Evolutionary conservation across 2,329 filamentous ascomycete species (phyloP), one percentile per base, ranked within the genome.

Genomic region (Diaporthe sp.): DNA sequence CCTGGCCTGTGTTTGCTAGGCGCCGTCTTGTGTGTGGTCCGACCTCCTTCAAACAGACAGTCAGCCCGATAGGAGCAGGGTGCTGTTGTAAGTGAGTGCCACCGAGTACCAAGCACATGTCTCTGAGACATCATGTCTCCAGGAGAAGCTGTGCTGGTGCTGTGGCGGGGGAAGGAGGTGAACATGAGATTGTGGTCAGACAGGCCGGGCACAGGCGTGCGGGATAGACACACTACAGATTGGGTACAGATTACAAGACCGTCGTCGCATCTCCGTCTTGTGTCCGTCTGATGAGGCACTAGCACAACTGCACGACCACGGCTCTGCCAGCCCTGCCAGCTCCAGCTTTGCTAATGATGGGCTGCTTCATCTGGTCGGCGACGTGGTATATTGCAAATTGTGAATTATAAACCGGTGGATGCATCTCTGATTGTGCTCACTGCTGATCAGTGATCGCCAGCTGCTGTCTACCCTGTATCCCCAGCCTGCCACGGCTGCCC

Each of bases 131-230:
- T 42, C 49, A n/a, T 55, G 65, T 69, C 34, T 55, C 46, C 13
- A 17, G n/a, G 69, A 65, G 65, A 69, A 61, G 71, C 42, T 34
- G 28, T 25, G 42, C 69, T 61, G 42, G 22, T 62, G 58, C 13
- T 65, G 42, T 37, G 71, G 71, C 25, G 61, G 71, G 58, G 39
- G 9, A 57, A 31, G 22, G 44, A 37, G 59, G 49, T 68, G 59
- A 73, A 67, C 42, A 68, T 42, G 42, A 72, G 34, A 65, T 74
- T 57, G 72, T 72, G 75, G 75, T 74, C 67, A 70, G 58, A 72
- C 75, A 59, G 53, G 28, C 39, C 44, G 39, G 37, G 53, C 62
- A 49, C 42, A 42, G 31, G 57, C 57, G 44, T 51, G 25, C 49
- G 49, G 49, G 37, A 57, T 69, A 69, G 28, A 67, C 55, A 46